Conservation (phyloP, 371 early-diverging fungal genomes). For the Rhizopus arrhizus region DNA sequence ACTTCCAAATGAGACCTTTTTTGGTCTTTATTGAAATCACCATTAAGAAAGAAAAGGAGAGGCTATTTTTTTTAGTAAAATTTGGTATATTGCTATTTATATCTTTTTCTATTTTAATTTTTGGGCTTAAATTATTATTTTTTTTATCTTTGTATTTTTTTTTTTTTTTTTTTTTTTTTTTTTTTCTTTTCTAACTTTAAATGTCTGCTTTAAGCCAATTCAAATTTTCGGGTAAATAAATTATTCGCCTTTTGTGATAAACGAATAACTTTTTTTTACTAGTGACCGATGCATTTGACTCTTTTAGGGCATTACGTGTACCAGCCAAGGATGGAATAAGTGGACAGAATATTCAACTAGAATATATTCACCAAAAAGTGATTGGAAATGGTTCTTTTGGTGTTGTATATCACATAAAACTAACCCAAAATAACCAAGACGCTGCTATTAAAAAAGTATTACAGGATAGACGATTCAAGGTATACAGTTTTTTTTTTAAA, state of each 20-base stretch:
- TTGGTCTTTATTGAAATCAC: background rate
- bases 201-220: conserved; percentile 23
- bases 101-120: too few species aligned
- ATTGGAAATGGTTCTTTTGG: conserved; percentile 96
- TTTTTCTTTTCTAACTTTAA: background rate
- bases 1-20: background rate
- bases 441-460: conserved; percentile 94
- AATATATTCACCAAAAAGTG: conserved; percentile 86
- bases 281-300: conserved; percentile 31
- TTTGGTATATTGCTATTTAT: too few species aligned
- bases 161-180: background rate
- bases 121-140: too few species aligned
- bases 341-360: conserved; percentile 78
- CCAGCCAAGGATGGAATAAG: conserved; percentile 80
- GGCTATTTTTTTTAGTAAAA: too few species aligned
- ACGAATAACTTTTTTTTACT: background rate
- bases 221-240: conserved; percentile 27
- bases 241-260: background rate
- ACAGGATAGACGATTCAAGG: conserved; percentile 95
- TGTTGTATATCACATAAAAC: conserved; percentile 91
- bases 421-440: conserved; percentile 72
- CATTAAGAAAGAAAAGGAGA: background rate
- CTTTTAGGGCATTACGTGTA: conserved; percentile 27
- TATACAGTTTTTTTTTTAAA: conserved; percentile 23
- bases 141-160: too few species aligned